A percentile compares a stretch with the other conserved stretches of the same genome.
Evolutionary conservation across 2,329 filamentous ascomycete genomes (phyloP).

Genomic region (Penicillium griseofulvum): DNA sequence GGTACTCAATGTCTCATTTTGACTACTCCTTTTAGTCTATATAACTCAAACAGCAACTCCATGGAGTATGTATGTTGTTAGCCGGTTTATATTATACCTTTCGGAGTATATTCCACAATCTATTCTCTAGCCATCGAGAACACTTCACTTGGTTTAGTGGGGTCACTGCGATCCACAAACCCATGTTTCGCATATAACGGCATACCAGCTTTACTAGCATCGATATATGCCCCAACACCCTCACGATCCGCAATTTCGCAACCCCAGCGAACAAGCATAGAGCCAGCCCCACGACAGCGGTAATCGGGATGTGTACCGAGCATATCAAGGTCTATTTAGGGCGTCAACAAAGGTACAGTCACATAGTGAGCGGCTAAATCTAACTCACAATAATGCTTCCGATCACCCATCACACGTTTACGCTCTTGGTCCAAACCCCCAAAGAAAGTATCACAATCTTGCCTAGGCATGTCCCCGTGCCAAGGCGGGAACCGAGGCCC

Average conservation of each 20-base stretch:
- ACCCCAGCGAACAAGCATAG: slow-evolving; percentile 40
- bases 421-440: slow-evolving; percentile 20
- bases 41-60: background rate
- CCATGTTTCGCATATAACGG: slow-evolving; percentile 41
- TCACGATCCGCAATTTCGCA: slow-evolving; percentile 38
- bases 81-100: background rate
- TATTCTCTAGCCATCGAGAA: slow-evolving; percentile 12
- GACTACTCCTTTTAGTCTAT: background rate
- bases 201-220: slow-evolving; percentile 38
- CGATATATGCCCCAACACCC: slow-evolving; percentile 38
- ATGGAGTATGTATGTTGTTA: no score
- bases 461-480: slow-evolving; percentile 20
- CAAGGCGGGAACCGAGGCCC: slow-evolving; percentile 30
- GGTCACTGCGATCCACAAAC: slow-evolving; percentile 34
- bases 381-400: slow-evolving; percentile 29
- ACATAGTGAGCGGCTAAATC: background rate
- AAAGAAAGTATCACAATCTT: slow-evolving; percentile 21
- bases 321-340: slow-evolving; percentile 34
- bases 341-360: background rate
- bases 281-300: slow-evolving; percentile 42
- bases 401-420: slow-evolving; percentile 22
- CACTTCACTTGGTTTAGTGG: background rate
- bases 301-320: slow-evolving; percentile 46
- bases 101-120: background rate
- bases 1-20: background rate